Percentiles rank a stretch among this genome's conserved stretches.
phyloP scores from a whole-genome alignment of 2,329 filamentous ascomycete species.

The Metarhizium rileyi region DNA sequence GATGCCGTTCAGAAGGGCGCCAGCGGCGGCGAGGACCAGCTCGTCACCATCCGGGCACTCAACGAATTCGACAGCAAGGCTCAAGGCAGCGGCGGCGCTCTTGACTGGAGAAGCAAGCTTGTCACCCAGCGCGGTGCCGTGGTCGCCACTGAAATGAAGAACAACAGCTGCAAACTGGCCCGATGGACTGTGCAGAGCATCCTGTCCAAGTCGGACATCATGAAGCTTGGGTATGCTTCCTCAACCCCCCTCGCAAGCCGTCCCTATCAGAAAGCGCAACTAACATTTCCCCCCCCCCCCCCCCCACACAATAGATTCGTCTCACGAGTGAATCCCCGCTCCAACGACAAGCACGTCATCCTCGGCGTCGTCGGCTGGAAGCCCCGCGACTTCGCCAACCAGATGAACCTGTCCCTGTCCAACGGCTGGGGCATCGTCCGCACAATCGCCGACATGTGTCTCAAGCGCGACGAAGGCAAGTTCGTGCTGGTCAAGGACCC shows the following conservation, averaged over 20 bases:
- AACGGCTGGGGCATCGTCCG: conserved; percentile 99
- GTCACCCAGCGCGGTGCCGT: conserved; percentile 92
- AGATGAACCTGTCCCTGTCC: conserved; percentile 95
- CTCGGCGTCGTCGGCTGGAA: conserved; percentile 97
- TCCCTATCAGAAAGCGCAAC: conserved; percentile 1
- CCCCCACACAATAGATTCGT: too few relatives aligned
- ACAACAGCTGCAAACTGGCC: conserved; percentile 98
- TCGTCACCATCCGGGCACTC: conserved; percentile 84
- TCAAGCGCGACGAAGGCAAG: conserved; percentile 69
- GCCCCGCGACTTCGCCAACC: conserved; percentile 87
- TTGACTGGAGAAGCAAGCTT: conserved; percentile 96
- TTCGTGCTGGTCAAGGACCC: conserved; percentile 82
- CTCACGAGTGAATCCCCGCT: conserved; percentile 85
- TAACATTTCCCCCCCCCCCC: conserved; percentile 17
- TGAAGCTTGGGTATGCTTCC: conserved; percentile 85
- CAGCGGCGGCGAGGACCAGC: conserved; percentile 84
- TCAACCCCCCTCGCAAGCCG: not conserved
- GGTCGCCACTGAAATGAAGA: conserved; percentile 99
- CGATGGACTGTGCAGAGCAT: conserved; percentile 97
- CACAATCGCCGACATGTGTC: conserved; percentile 91
- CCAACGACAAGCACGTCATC: conserved; percentile 87
- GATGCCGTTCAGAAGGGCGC: conserved; percentile 95
- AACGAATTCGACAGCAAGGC: conserved; percentile 99
- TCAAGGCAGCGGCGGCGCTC: conserved; percentile 83
- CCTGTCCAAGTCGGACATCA: conserved; percentile 90